Evolutionary conservation across 2,329 filamentous ascomycete species (phyloP).

Genomic region (Beauveria pseudobassiana): DNA sequence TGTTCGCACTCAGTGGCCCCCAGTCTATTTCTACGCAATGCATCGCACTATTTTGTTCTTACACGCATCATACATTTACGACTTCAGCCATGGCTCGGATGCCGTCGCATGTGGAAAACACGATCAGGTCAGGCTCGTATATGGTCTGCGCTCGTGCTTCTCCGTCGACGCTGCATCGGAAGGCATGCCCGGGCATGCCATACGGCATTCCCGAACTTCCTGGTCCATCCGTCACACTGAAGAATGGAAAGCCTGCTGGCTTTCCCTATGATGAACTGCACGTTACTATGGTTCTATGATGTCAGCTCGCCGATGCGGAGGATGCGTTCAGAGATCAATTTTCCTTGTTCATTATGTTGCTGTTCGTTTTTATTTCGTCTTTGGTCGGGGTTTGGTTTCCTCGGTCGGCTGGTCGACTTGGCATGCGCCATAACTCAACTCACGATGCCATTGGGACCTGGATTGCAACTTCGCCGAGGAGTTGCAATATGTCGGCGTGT

Average conservation of each 20-base stretch:
- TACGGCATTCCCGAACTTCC: constrained; percentile 2
- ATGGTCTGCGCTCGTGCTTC: neutral
- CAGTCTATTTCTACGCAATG: neutral
- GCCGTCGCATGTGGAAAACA: constrained; percentile 16
- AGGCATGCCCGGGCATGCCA: constrained; percentile 10
- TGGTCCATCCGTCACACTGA: constrained; percentile 1
- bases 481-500: neutral
- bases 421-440: neutral
- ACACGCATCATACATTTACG: constrained; percentile 29
- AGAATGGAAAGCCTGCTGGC: neutral
- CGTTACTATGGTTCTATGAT: neutral
- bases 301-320: constrained; percentile 3
- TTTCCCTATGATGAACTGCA: constrained; percentile 7
- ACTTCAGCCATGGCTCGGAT: constrained; percentile 34
- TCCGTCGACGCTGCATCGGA: constrained; percentile 6
- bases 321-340: constrained; percentile 5
- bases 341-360: constrained; percentile 18
- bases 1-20: neutral
- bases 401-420: constrained; percentile 10
- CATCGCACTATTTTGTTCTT: constrained; percentile 37
- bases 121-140: neutral
- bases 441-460: neutral
- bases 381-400: constrained; percentile 16
- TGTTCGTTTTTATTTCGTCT: constrained; percentile 20
- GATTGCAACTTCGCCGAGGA: neutral